Evolutionary conservation across 208 protist genomes (phyloP).

Genomic region (Blastocrithidia nonstop): DNA sequence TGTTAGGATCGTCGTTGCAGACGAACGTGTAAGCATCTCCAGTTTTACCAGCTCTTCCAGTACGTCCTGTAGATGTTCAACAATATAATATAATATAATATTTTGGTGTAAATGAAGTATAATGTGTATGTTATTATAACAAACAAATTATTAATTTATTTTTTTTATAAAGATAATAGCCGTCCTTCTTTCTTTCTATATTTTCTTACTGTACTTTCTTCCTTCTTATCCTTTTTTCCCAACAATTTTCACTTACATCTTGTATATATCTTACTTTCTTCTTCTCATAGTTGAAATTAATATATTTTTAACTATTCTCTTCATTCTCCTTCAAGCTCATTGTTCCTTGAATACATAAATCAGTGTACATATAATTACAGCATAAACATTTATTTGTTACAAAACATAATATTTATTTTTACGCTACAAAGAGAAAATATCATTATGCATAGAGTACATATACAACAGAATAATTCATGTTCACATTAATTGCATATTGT

Average conservation of each 20-base stretch:
- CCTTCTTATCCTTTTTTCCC: too few relatives aligned
- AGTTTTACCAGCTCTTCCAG: slow-evolving; percentile 70
- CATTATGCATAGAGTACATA: slow-evolving; percentile 8
- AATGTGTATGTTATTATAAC: not conserved
- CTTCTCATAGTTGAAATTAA: too few relatives aligned
- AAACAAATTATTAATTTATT: not conserved
- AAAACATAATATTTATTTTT: slow-evolving; percentile 6
- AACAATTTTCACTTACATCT: too few relatives aligned
- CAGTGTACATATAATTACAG: not conserved
- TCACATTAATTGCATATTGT: not conserved
- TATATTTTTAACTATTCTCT: too few relatives aligned
- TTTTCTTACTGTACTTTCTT: too few relatives aligned
- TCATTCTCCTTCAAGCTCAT: too few relatives aligned
- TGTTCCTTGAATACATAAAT: too few relatives aligned
- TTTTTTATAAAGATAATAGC: slow-evolving; percentile 2
- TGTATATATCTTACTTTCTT: too few relatives aligned
- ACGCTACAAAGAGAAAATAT: slow-evolving; percentile 5
- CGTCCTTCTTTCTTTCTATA: too few relatives aligned
- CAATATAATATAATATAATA: slow-evolving; percentile 4
- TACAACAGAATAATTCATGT: not conserved
- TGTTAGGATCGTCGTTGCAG: slow-evolving; percentile 35
- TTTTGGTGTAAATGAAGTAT: slow-evolving; percentile 1
- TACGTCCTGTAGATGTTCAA: slow-evolving; percentile 52
- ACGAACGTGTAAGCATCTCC: slow-evolving; percentile 84
- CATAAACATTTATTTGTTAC: slow-evolving; percentile 2